phyloP scores from a whole-genome alignment of 2,329 filamentous ascomycete species.

The Aspergillus ochraceus region DNA sequence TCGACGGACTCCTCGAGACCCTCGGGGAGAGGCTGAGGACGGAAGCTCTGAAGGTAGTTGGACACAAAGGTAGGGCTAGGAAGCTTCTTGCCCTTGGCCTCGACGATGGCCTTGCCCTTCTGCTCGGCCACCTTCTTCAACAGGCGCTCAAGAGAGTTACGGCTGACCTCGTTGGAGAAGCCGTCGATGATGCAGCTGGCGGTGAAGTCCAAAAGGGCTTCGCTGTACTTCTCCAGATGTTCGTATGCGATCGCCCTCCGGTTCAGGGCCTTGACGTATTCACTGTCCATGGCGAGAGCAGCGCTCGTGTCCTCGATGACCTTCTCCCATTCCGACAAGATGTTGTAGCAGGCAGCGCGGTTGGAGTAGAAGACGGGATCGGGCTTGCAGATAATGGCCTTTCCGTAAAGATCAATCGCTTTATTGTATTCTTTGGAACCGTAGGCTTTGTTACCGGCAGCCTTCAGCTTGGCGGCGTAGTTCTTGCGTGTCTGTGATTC shows the following conservation, averaged over 20 bases:
- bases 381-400: slow-evolving; percentile 94
- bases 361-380: slow-evolving; percentile 99
- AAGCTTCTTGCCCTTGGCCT: slow-evolving; percentile 76
- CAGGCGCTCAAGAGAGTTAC: slow-evolving; percentile 85
- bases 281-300: slow-evolving; percentile 86
- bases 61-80: slow-evolving; percentile 96
- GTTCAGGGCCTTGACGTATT: slow-evolving; percentile 98
- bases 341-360: slow-evolving; percentile 95
- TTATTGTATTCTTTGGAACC: slow-evolving; percentile 89
- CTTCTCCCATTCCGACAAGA: slow-evolving; percentile 88
- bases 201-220: slow-evolving; percentile 95
- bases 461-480: slow-evolving; percentile 89
- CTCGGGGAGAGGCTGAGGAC: slow-evolving; percentile 72
- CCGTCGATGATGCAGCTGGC: slow-evolving; percentile 98
- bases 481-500: slow-evolving; percentile 70
- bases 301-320: slow-evolving; percentile 96
- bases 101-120: slow-evolving; percentile 87
- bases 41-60: slow-evolving; percentile 99
- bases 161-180: slow-evolving; percentile 88
- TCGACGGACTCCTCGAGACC: slow-evolving; percentile 83
- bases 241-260: slow-evolving; percentile 95
- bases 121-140: slow-evolving; percentile 96
- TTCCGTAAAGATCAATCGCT: slow-evolving; percentile 92
- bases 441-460: slow-evolving; percentile 93
- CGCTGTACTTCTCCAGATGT: slow-evolving; percentile 84